These are phyloP conservation scores for Golubevia sp. DNA, from an alignment of 1,284 basidiomycete species.

Conservation along the genomic window DNA sequence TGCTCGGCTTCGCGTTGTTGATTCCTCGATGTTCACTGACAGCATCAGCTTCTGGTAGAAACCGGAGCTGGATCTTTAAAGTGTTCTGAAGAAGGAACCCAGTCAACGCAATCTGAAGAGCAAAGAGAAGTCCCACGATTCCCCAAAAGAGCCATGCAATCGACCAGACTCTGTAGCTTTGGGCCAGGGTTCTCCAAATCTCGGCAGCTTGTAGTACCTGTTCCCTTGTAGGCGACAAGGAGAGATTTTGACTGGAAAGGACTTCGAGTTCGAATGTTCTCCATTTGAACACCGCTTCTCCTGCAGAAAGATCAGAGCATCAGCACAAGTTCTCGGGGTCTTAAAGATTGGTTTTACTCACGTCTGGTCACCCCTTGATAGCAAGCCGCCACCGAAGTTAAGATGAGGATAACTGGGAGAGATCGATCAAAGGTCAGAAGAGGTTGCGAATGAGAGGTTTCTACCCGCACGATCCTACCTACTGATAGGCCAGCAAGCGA, in stretches of 20 bases:
- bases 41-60: neutral
- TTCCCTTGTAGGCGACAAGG: too few relatives aligned
- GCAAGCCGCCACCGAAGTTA: neutral
- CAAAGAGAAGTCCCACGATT: too few relatives aligned
- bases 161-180: too few relatives aligned
- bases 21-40: neutral
- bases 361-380: neutral
- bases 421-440: neutral
- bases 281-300: too few relatives aligned
- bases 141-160: too few relatives aligned
- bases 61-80: neutral
- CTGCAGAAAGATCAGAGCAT: neutral
- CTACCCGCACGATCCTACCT: too few relatives aligned
- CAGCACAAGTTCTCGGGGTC: neutral
- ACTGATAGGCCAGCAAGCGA: too few relatives aligned
- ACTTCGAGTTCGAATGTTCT: too few relatives aligned
- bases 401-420: too few relatives aligned
- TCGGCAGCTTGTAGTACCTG: too few relatives aligned
- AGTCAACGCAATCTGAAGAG: neutral
- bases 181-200: too few relatives aligned
- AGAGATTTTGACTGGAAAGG: too few relatives aligned
- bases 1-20: neutral
- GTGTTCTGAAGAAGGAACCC: neutral
- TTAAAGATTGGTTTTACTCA: neutral
- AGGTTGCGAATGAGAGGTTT: neutral